Percentiles rank a stretch among this genome's conserved stretches.
Evolutionary conservation across 345 rosid species (phyloP).

Genomic region (Schrenkiella parvula): DNA sequence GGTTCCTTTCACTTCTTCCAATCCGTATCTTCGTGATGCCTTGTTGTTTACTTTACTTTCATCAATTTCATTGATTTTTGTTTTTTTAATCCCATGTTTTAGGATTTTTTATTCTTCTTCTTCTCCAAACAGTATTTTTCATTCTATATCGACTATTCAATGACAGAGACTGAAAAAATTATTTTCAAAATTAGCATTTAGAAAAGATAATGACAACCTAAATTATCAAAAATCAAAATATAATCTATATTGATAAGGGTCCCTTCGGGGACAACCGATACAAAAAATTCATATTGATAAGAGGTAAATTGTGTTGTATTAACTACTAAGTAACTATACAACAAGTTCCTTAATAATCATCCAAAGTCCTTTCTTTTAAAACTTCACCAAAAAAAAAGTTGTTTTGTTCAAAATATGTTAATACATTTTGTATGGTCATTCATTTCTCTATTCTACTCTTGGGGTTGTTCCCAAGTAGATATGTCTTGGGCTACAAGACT

Average conservation of each 20-base stretch:
- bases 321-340: background rate
- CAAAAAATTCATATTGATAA: no score
- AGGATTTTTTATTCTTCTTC: background rate
- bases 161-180: slow-evolving; percentile 1
- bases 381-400: no score
- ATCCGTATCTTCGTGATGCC: slow-evolving; percentile 24
- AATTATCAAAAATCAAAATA: background rate
- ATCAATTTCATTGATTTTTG: background rate
- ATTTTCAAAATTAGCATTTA: background rate
- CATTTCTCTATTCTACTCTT: background rate
- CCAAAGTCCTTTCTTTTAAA: background rate
- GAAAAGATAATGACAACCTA: background rate
- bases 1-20: slow-evolving; percentile 28
- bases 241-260: background rate
- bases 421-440: background rate
- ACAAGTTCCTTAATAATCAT: background rate
- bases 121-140: slow-evolving; percentile 15
- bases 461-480: background rate
- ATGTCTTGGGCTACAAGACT: background rate
- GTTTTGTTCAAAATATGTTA: no score
- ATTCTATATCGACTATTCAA: slow-evolving; percentile 25
- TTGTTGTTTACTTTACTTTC: slow-evolving; percentile 18
- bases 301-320: background rate
- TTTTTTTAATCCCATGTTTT: slow-evolving; percentile 3
- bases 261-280: no score